Percentiles rank a stretch among this genome's conserved stretches.
Conservation (phyloP, 2,329 filamentous ascomycete species). For the Nemania abortiva region DNA sequence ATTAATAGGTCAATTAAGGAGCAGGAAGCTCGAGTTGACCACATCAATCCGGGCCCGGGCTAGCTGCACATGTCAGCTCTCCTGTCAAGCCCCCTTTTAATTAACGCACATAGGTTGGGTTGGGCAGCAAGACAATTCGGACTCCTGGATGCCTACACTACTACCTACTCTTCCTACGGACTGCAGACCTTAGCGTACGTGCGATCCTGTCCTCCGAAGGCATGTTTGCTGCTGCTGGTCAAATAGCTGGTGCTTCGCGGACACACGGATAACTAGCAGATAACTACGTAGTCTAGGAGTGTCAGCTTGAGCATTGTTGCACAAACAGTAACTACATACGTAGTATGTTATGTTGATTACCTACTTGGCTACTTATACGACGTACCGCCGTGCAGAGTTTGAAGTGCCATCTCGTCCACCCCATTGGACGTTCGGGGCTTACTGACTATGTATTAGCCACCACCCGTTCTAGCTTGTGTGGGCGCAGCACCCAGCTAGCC, state of each 20-base stretch:
- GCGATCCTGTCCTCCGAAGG: neutral
- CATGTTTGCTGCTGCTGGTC: neutral
- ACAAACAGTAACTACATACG: neutral
- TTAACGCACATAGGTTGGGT: constrained; percentile 16
- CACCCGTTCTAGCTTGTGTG: neutral
- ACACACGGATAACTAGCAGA: neutral
- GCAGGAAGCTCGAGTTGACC: constrained; percentile 10
- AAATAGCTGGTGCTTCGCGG: neutral
- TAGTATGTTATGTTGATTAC: neutral
- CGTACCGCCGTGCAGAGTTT: neutral
- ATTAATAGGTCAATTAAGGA: constrained; percentile 13
- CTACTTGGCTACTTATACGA: neutral
- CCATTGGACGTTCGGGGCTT: constrained; percentile 7
- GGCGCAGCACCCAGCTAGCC: neutral
- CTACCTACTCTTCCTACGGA: neutral
- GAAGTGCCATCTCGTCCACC: constrained; percentile 11
- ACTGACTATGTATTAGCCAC: constrained; percentile 14
- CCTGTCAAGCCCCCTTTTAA: constrained; percentile 19
- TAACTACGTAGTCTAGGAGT: no score
- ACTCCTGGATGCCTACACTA: neutral
- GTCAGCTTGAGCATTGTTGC: neutral
- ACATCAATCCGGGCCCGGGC: constrained; percentile 16
- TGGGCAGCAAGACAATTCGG: constrained; percentile 27
- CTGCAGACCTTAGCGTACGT: neutral
- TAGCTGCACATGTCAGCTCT: constrained; percentile 14